phyloP scores from a whole-genome alignment of 495 filamentous ascomycete genomes.

The Penicillium goetzii region DNA sequence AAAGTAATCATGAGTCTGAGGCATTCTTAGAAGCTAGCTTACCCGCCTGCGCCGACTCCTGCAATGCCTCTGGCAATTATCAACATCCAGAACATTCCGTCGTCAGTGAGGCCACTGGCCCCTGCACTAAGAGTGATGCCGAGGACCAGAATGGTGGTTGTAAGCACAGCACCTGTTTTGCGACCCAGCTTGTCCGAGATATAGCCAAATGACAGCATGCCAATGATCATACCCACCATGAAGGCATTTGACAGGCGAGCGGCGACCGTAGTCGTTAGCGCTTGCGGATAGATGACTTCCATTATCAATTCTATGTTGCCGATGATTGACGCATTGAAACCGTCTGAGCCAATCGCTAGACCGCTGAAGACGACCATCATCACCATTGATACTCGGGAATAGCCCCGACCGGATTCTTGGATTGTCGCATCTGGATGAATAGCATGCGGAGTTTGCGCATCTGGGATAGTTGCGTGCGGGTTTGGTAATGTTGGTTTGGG shows the following conservation, averaged over 20 bases:
- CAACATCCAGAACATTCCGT: constrained; percentile 39
- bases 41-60: constrained; percentile 36
- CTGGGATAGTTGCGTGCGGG: background rate
- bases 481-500: background rate
- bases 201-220: constrained; percentile 46
- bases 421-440: constrained; percentile 8
- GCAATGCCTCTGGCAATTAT: constrained; percentile 34
- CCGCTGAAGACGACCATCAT: constrained; percentile 37
- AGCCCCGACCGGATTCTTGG: constrained; percentile 11
- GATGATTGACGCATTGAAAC: constrained; percentile 37
- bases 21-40: background rate
- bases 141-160: constrained; percentile 39
- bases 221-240: constrained; percentile 41
- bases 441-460: background rate
- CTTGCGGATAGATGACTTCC: constrained; percentile 32
- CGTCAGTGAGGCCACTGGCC: constrained; percentile 29
- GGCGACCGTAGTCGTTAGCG: constrained; percentile 28
- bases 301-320: constrained; percentile 36
- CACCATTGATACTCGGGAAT: constrained; percentile 29
- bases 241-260: constrained; percentile 34
- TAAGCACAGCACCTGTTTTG: constrained; percentile 38
- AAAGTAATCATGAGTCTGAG: background rate
- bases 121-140: constrained; percentile 35
- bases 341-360: constrained; percentile 34
- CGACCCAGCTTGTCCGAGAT: constrained; percentile 41